Percentiles rank a stretch among this genome's conserved stretches.
Evolutionary conservation across 208 protist genomes (phyloP).

Genomic region (Trypanosoma lewisi): DNA sequence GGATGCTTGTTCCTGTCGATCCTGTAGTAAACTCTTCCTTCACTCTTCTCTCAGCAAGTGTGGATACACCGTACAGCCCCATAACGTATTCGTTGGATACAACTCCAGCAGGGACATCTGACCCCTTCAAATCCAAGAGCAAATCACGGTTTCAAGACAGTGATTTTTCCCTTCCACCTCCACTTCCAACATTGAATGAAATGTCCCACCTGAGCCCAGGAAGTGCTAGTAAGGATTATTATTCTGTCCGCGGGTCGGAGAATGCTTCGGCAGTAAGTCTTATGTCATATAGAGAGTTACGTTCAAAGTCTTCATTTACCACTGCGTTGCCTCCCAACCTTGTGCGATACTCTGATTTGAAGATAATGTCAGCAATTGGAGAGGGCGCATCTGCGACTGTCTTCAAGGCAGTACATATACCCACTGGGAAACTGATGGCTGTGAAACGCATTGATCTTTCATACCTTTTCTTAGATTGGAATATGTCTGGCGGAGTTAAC

Average conservation of each 20-base stretch:
- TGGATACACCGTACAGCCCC: slow-evolving; percentile 81
- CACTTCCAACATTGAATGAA: background rate
- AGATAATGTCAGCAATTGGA: slow-evolving; percentile 38
- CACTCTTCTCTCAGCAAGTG: slow-evolving; percentile 70
- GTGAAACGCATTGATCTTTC: slow-evolving; percentile 82
- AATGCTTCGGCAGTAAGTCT: slow-evolving; percentile 7
- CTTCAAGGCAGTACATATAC: slow-evolving; percentile 67
- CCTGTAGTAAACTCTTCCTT: slow-evolving; percentile 46
- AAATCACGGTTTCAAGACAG: slow-evolving; percentile 2
- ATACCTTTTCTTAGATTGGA: slow-evolving; percentile 43
- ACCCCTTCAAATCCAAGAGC: slow-evolving; percentile 2
- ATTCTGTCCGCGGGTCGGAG: background rate
- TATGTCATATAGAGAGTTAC: slow-evolving; percentile 41
- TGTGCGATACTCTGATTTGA: slow-evolving; percentile 62
- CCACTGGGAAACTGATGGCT: slow-evolving; percentile 61
- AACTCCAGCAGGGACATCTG: background rate
- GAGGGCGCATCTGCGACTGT: slow-evolving; percentile 76
- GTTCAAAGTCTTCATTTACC: background rate
- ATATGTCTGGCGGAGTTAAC: slow-evolving; percentile 22
- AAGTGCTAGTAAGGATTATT: background rate
- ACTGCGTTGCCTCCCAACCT: slow-evolving; percentile 33
- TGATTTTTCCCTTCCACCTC: background rate
- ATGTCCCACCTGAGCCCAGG: background rate
- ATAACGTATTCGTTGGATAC: slow-evolving; percentile 85
- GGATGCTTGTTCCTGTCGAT: slow-evolving; percentile 1